A percentile compares a stretch with the other conserved stretches of the same genome.
Evolutionary conservation across 1,284 basidiomycete species (phyloP).

Genomic region (Trichosporon faecale): DNA sequence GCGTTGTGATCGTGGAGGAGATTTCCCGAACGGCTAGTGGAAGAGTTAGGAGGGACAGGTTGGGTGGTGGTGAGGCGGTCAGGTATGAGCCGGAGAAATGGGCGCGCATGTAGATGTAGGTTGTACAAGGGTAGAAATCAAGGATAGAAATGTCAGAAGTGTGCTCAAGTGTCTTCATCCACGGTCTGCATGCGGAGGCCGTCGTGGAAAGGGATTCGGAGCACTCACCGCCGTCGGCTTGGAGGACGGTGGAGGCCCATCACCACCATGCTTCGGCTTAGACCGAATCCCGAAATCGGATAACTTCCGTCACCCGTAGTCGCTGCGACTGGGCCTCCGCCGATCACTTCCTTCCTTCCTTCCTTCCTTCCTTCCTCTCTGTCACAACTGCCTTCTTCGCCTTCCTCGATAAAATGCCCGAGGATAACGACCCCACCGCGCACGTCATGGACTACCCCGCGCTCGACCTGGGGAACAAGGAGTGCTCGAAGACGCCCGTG

Average conservation of each 20-base stretch:
- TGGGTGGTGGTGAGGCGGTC: neutral
- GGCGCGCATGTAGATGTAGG: neutral
- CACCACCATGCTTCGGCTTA: too few relatives aligned
- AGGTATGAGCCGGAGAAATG: neutral
- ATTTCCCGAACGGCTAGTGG: neutral
- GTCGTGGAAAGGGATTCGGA: too few relatives aligned
- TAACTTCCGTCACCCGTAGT: neutral
- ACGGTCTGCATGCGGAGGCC: too few relatives aligned
- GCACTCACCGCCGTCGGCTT: too few relatives aligned
- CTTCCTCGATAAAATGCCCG: neutral
- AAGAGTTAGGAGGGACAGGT: neutral
- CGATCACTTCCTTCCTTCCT: neutral
- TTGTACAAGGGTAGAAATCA: too few relatives aligned
- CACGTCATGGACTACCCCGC: conserved; percentile 38
- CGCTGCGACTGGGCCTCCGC: neutral
- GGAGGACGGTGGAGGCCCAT: too few relatives aligned
- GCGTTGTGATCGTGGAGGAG: neutral
- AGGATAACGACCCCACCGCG: conserved; percentile 15
- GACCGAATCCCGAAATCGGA: neutral
- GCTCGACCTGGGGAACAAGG: conserved; percentile 30
- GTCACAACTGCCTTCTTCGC: neutral
- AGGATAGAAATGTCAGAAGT: too few relatives aligned
- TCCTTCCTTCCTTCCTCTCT: neutral
- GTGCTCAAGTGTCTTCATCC: too few relatives aligned
- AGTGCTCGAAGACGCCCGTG: conserved; percentile 16